Evolutionary conservation across 2,329 filamentous ascomycete genomes (phyloP).

Genomic region (Colletotrichum sp.): DNA sequence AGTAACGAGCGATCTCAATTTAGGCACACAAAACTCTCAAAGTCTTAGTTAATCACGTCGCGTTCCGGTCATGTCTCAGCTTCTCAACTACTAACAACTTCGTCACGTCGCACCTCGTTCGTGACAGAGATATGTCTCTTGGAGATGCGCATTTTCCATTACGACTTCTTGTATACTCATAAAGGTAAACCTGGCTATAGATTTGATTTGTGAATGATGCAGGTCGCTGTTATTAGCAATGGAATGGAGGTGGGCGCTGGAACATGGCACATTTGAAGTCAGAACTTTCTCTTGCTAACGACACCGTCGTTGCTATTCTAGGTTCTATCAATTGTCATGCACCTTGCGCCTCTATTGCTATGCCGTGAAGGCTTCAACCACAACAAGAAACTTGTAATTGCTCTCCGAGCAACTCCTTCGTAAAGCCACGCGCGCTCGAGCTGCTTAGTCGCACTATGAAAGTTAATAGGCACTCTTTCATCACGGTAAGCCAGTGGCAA

Average conservation of each 20-base stretch:
- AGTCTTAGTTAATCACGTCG: background rate
- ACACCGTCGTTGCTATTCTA: background rate
- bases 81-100: background rate
- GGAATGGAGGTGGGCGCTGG: background rate
- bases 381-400: rapidly evolving
- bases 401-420: background rate
- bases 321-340: background rate
- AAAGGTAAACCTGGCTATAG: rapidly evolving
- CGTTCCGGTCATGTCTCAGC: background rate
- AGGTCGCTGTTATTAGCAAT: background rate
- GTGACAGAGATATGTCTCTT: rapidly evolving
- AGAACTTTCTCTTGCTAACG: background rate
- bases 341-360: background rate
- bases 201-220: background rate
- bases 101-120: background rate
- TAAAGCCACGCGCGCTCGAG: background rate
- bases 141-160: background rate
- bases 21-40: background rate
- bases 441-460: background rate
- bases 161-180: rapidly evolving
- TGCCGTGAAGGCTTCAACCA: background rate
- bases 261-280: background rate
- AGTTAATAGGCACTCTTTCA: background rate
- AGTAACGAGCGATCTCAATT: background rate
- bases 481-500: background rate